A percentile compares a stretch with the other conserved stretches of the same genome.
Conservation (phyloP, 108 stramenopile species). For the Nitzschia sp. region DNA sequence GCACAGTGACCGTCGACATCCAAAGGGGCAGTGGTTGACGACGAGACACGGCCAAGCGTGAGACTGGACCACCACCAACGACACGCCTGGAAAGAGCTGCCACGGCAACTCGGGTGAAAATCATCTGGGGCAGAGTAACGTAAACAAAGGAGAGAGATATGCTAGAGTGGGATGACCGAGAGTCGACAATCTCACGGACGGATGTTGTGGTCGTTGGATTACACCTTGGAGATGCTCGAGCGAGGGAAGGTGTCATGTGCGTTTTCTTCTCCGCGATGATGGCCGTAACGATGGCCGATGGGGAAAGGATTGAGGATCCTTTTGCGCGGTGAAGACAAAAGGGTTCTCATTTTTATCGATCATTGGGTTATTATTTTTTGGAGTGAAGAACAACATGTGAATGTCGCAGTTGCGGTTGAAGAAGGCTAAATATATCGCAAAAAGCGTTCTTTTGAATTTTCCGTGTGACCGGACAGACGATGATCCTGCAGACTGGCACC, state of each 20-base stretch:
- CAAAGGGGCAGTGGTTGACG: constrained; percentile 3
- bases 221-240: not conserved
- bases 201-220: not conserved
- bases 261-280: no score
- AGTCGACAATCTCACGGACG: not conserved
- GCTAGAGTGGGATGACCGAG: not conserved
- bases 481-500: no score
- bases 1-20: constrained; percentile 27
- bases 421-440: not conserved
- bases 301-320: no score
- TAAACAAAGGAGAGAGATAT: no score
- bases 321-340: not conserved
- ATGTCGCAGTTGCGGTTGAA: not conserved
- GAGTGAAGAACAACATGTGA: no score
- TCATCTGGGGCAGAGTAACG: not conserved
- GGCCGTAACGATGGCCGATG: no score
- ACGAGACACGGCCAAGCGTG: not conserved
- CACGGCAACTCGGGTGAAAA: constrained; percentile 10
- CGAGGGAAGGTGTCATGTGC: not conserved
- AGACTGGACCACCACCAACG: not conserved
- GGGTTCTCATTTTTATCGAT: not conserved
- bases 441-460: no score
- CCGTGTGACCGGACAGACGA: no score
- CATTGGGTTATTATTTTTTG: not conserved
- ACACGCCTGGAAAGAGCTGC: constrained; percentile 5